Conservation (phyloP, 179 eudicot species). For the Spergularia azorica region DNA sequence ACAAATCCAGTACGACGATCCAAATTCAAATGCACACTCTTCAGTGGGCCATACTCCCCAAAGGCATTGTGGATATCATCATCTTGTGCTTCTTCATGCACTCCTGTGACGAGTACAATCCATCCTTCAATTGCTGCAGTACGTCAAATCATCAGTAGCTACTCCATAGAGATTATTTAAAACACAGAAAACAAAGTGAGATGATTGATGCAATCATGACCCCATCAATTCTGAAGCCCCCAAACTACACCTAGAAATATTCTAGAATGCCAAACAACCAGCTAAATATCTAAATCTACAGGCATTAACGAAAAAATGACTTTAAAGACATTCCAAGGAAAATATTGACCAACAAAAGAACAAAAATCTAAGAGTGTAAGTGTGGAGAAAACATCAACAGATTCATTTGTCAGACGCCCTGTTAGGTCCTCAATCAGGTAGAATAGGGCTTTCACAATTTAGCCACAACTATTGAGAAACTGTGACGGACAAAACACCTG, state of each 20-base stretch:
- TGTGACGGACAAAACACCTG: too few species aligned
- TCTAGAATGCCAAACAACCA: neutral
- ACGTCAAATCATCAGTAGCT: constrained; percentile 21
- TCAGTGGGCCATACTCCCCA: constrained; percentile 84
- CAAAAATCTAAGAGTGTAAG: too few species aligned
- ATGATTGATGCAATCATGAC: neutral
- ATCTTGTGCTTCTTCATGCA: constrained; percentile 85
- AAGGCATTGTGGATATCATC: constrained; percentile 82
- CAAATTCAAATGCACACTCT: constrained; percentile 86
- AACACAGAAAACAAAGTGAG: neutral
- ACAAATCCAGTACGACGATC: constrained; percentile 96
- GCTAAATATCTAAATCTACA: too few species aligned
- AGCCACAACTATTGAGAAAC: too few species aligned
- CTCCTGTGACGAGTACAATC: constrained; percentile 87
- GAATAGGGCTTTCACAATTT: too few species aligned
- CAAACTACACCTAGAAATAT: too few species aligned
- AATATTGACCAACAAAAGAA: too few species aligned
- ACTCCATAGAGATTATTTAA: neutral
- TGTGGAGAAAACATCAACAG: too few species aligned
- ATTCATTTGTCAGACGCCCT: too few species aligned
- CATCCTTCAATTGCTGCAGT: constrained; percentile 94
- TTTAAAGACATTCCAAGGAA: too few species aligned
- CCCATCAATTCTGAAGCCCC: neutral
- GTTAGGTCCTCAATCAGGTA: too few species aligned
- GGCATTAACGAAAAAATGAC: neutral